phyloP scores from a whole-genome alignment of 129 eudicot species.

The Lactuca sativa region DNA sequence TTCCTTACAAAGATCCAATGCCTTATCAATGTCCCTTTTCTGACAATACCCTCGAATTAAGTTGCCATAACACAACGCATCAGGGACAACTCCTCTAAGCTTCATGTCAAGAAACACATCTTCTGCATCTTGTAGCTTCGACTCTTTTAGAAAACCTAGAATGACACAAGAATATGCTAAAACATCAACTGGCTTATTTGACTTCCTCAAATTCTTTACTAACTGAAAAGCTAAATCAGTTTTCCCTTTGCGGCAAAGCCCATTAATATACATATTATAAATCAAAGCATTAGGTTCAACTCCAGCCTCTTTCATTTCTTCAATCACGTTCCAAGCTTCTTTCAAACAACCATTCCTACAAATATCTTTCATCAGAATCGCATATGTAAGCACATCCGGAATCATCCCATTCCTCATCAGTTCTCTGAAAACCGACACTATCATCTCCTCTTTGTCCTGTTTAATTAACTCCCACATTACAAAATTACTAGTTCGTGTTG shows the following conservation, averaged over 20 bases:
- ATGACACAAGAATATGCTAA: constrained; percentile 54
- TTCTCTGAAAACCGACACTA: constrained; percentile 47
- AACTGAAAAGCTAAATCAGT: constrained; percentile 46
- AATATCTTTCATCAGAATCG: constrained; percentile 57
- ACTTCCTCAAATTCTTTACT: constrained; percentile 28
- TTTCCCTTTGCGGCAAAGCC: constrained; percentile 55
- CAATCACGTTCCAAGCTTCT: too few species aligned
- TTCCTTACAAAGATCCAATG: constrained; percentile 28
- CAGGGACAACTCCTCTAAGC: constrained; percentile 25
- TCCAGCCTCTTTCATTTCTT: too few species aligned
- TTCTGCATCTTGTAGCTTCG: constrained; percentile 3
- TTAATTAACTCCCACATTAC: constrained; percentile 54
- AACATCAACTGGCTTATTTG: constrained; percentile 32
- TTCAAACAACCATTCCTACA: constrained; percentile 48
- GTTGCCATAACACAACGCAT: constrained; percentile 39
- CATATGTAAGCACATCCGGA: constrained; percentile 65
- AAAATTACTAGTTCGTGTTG: constrained; percentile 52
- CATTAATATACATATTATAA: constrained; percentile 47
- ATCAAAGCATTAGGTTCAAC: constrained; percentile 41
- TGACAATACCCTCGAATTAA: constrained; percentile 69
- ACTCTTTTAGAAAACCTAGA: constrained; percentile 54
- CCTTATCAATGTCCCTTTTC: constrained; percentile 39
- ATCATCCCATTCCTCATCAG: constrained; percentile 50
- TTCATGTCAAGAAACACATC: too few species aligned
- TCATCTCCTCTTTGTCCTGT: constrained; percentile 46